Conservation (phyloP, 2,329 filamentous ascomycete genomes). For the Allantophomopsis lycopodina region DNA sequence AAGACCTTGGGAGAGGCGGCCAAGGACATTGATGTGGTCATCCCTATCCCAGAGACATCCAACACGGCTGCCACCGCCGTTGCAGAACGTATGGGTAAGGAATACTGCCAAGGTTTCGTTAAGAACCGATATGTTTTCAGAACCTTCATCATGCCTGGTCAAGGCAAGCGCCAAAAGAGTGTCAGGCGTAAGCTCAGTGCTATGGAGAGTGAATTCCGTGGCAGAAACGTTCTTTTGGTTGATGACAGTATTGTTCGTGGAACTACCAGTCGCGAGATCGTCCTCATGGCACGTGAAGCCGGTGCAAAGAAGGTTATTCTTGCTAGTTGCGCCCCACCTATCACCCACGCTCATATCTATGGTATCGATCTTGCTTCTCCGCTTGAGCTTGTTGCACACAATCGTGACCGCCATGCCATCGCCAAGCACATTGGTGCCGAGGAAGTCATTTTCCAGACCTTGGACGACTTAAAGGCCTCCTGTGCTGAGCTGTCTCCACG, state of each 20-base stretch:
- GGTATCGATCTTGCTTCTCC: slow-evolving; percentile 64
- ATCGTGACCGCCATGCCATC: slow-evolving; percentile 45
- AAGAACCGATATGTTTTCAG: slow-evolving; percentile 85
- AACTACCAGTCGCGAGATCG: slow-evolving; percentile 68
- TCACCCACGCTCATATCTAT: slow-evolving; percentile 80
- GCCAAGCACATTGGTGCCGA: slow-evolving; percentile 59
- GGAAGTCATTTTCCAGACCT: slow-evolving; percentile 61
- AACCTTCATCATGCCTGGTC: slow-evolving; percentile 78
- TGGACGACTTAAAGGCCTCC: slow-evolving; percentile 67
- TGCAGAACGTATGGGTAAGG: slow-evolving; percentile 61
- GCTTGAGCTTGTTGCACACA: slow-evolving; percentile 57
- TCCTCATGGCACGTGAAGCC: slow-evolving; percentile 73
- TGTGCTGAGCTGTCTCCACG: slow-evolving; percentile 59
- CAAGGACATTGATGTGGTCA: slow-evolving; percentile 69
- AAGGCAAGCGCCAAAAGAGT: slow-evolving; percentile 68
- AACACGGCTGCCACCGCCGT: slow-evolving; percentile 69
- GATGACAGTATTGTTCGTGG: slow-evolving; percentile 87
- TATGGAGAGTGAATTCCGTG: slow-evolving; percentile 74
- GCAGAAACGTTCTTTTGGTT: slow-evolving; percentile 67
- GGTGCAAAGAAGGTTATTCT: slow-evolving; percentile 75
- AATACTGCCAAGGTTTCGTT: slow-evolving; percentile 70
- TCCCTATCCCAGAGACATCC: slow-evolving; percentile 73
- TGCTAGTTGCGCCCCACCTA: slow-evolving; percentile 67
- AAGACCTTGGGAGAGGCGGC: slow-evolving; percentile 52
- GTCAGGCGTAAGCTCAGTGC: slow-evolving; percentile 83